Evolutionary conservation across 2,329 filamentous ascomycete genomes (phyloP).

Genomic region (Trichoderma sp.): DNA sequence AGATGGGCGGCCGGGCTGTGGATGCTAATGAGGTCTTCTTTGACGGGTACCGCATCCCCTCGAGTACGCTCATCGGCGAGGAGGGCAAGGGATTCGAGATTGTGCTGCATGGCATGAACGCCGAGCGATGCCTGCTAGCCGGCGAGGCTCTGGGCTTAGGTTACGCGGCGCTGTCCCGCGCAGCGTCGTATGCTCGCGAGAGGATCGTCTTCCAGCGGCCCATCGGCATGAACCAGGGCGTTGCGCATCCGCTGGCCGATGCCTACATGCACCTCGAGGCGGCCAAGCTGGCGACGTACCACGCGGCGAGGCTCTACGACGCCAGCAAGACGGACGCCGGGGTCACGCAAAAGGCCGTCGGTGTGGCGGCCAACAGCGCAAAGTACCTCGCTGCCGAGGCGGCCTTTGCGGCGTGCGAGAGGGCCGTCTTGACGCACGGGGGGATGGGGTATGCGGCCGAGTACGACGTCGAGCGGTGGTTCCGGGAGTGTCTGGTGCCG

Average conservation of each 20-base stretch:
- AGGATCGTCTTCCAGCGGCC: constrained; percentile 66
- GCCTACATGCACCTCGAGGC: constrained; percentile 67
- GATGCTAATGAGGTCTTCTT: constrained; percentile 90
- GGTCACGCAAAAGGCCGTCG: constrained; percentile 59
- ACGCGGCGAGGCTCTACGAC: constrained; percentile 66
- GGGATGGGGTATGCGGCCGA: constrained; percentile 68
- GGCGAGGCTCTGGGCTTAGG: constrained; percentile 80
- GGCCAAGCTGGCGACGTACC: constrained; percentile 66
- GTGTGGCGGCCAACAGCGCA: constrained; percentile 67
- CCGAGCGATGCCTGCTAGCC: constrained; percentile 73
- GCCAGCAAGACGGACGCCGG: constrained; percentile 52
- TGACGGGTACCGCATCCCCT: constrained; percentile 71
- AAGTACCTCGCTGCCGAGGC: constrained; percentile 71
- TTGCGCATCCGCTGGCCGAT: constrained; percentile 66
- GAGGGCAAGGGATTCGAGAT: constrained; percentile 80
- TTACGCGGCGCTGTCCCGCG: constrained; percentile 68
- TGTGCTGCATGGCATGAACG: constrained; percentile 78
- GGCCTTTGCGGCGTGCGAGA: constrained; percentile 63
- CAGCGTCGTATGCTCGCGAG: constrained; percentile 66
- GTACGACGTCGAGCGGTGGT: constrained; percentile 67
- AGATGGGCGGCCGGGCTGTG: constrained; percentile 82
- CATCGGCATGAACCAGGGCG: constrained; percentile 67
- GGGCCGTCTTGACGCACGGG: constrained; percentile 60
- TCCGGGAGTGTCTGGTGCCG: constrained; percentile 66
- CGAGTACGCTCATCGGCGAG: constrained; percentile 65